Evolutionary conservation across 345 rosid species (phyloP).

Genomic region (Hevea brasiliensis): DNA sequence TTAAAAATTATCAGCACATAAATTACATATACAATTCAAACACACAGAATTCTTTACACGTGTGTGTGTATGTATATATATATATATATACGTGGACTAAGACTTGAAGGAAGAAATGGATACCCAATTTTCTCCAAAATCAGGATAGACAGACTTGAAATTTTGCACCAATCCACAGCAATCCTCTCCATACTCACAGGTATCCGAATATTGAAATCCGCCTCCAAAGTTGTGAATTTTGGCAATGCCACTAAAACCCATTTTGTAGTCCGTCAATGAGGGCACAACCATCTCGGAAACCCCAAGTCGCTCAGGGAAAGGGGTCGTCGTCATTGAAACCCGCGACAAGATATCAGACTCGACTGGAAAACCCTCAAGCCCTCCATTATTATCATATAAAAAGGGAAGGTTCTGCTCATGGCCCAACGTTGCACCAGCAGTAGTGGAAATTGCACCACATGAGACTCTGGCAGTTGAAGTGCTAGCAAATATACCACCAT

Average conservation of each 20-base stretch:
- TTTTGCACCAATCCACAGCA: constrained; percentile 44
- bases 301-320: constrained; percentile 35
- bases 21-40: too few relatives aligned
- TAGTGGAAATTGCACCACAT: constrained; percentile 1
- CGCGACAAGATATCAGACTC: constrained; percentile 27
- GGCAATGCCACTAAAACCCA: constrained; percentile 25
- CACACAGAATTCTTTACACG: too few relatives aligned
- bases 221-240: constrained; percentile 27
- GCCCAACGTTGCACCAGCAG: constrained; percentile 21
- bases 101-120: neutral
- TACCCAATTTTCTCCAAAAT: constrained; percentile 47
- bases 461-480: neutral
- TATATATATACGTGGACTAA: too few relatives aligned
- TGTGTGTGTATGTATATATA: too few relatives aligned
- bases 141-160: constrained; percentile 43
- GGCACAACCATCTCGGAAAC: constrained; percentile 38
- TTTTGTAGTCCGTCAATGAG: constrained; percentile 31
- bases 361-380: constrained; percentile 13
- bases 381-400: constrained; percentile 10
- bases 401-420: constrained; percentile 15
- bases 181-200: constrained; percentile 49
- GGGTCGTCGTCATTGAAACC: constrained; percentile 7
- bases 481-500: constrained; percentile 6
- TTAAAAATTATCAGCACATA: neutral
- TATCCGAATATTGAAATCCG: constrained; percentile 33